Evolutionary conservation across 2,329 filamentous ascomycete genomes (phyloP), one percentile per base, ranked within the genome.

Genomic region (Metarhizium sp.): DNA sequence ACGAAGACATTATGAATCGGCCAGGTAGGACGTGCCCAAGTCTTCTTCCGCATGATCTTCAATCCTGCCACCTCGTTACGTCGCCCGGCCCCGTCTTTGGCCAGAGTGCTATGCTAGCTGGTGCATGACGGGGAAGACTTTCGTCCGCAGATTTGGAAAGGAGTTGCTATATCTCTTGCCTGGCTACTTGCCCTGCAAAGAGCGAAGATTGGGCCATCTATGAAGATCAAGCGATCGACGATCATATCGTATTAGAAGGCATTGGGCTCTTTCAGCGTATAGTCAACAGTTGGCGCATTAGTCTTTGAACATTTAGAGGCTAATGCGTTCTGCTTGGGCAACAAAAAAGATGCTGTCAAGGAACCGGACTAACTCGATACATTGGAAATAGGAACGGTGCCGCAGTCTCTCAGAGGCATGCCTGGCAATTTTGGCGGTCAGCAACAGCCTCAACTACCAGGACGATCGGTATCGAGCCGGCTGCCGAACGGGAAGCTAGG

Each of bases 401-500:
- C 81, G 63, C 83, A 84, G 71, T 75, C 80, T 64, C 68, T 86
- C 63, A 79, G 82, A 63, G 80, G 81, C 63, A 78, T 86, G 71
- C 82, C 82, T 54, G 76, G 75, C 63, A 79, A 78, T 59, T 86
- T 84, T 67, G 77, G 75, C 61, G 74, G 74, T 62, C 81, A 82
- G 63, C 81, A 81, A 68, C 80, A 81, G 68, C 76, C 76, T 56
- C 82, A 83, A 59, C 72, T 72, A 59, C 65, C 61, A 61, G 78
- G 73, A 55, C 77, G 83, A 66, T 73, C 74, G 59, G 78, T 78
- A 46, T 76, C 82, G 54, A 80, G 69, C 67, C 78, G 83, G 65
- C 74, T 86, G 77, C 82, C 81, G 56, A 84, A 83, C 62, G 82
- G 82, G 55, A 86, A 86, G 70, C 71, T 85, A 76, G 79, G 83